A percentile compares a stretch with the other conserved stretches of the same genome.
These are phyloP conservation scores for Tilletiopsis washingtonensis DNA, from an alignment of 1,284 basidiomycete genomes.

Conservation along the genomic window DNA sequence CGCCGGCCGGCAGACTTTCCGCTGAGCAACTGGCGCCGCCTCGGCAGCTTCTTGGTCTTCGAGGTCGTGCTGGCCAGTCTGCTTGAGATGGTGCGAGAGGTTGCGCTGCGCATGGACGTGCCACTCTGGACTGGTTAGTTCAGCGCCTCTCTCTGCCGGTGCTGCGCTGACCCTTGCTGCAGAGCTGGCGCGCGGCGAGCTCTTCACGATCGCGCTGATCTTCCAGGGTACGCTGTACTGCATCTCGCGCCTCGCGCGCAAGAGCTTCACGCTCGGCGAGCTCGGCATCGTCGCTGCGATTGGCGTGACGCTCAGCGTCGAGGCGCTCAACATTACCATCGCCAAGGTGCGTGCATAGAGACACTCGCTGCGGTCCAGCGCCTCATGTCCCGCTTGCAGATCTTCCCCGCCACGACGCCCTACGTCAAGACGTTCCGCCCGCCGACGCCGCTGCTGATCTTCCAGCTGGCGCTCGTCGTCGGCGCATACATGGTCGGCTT, in stretches of 20 bases:
- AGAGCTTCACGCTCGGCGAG: slow-evolving; percentile 91
- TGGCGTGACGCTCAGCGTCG: slow-evolving; percentile 77
- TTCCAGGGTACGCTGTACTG: slow-evolving; percentile 87
- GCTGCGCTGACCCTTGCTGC: slow-evolving; percentile 2
- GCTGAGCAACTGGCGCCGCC: slow-evolving; percentile 39
- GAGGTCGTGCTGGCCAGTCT: slow-evolving; percentile 37
- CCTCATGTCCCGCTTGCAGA: too few species aligned
- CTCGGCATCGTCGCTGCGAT: slow-evolving; percentile 78
- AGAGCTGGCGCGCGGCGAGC: slow-evolving; percentile 53
- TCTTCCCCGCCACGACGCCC: slow-evolving; percentile 55
- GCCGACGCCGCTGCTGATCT: slow-evolving; percentile 82
- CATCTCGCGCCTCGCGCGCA: slow-evolving; percentile 78
- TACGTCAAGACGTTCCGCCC: slow-evolving; percentile 87
- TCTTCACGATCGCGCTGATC: slow-evolving; percentile 66
- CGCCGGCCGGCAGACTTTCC: slow-evolving; percentile 24
- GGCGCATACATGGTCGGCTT: slow-evolving; percentile 87
- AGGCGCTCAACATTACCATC: slow-evolving; percentile 49
- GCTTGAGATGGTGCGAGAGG: slow-evolving; percentile 37
- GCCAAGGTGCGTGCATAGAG: slow-evolving; percentile 14
- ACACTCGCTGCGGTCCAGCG: neutral
- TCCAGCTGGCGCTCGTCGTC: slow-evolving; percentile 86
- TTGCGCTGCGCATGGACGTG: slow-evolving; percentile 31
- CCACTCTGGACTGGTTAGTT: slow-evolving; percentile 31
- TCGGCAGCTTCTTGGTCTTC: slow-evolving; percentile 47
- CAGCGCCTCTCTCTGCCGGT: slow-evolving; percentile 18